Evolutionary conservation across 148 eudicot genomes (phyloP), one percentile per base, ranked within the genome.

Genomic region (Diospyros lotus): DNA sequence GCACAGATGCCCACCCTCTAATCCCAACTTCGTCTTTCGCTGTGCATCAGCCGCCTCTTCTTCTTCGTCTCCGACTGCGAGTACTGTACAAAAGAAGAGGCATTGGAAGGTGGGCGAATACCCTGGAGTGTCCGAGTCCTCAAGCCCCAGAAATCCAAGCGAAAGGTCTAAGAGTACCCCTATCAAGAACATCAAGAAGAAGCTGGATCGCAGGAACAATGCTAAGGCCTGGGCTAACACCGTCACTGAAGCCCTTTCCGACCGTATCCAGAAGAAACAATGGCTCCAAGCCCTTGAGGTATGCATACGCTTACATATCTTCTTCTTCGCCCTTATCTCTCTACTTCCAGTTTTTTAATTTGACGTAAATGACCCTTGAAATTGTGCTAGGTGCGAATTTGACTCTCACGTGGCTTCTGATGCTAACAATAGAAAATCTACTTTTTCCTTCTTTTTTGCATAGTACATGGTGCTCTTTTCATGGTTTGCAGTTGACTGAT

Each of bases 221-320:
- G 86, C 94, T 80, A 80, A 75, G 54, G 90, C 91, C 18, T 95
- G 99, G 99, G 99, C 73, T 68, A 84, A 77, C 63, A 95, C 97
- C 61, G 99, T 95, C 45, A 89, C 99, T 69, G 97, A 95, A 70
- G 54, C 91, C 55, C 86, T 95, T 17, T 87, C 96, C 66, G 90
- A 95, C 18, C 86, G 79, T 53, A 88, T 95, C 78, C 75, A 71
- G 6, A 89, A 87, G 46, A 95, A 93, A 76, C 91, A 87, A 14
- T 95, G 99, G 99, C 74, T 78, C 13, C 82, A 83, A 68, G 97
- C 98, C 76, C 96, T 95, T 76, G 79, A 92, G 97, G 98, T 87
- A 46, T n/a, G 4, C 5, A 1, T 45, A 9, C 9, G 1, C 2
- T n/a, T 14, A 9, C 54, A 10, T 79, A 5, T 58, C 13, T 4